Percentiles rank a stretch among this genome's conserved stretches.
These are phyloP conservation scores for Tympanopsis confertula DNA, from an alignment of 2,329 filamentous ascomycete species.

Conservation along the genomic window DNA sequence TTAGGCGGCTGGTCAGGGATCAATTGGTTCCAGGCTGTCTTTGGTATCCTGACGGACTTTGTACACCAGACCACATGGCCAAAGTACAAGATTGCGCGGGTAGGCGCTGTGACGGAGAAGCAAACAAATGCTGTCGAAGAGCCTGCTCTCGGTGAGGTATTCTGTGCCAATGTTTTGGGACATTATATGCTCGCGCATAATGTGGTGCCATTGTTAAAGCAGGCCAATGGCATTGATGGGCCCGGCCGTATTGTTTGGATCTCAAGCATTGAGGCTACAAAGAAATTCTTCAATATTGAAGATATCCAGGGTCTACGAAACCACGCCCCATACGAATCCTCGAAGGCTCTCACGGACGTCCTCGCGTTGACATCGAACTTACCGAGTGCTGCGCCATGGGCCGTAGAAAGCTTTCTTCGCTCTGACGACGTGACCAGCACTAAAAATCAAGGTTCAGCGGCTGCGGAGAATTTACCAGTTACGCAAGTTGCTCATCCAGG, in stretches of 20 bases:
- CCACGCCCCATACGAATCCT: neutral
- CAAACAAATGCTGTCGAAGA: neutral
- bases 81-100: neutral
- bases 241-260: neutral
- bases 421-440: neutral
- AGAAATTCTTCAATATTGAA: neutral
- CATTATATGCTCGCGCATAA: slow-evolving; percentile 1
- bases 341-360: neutral
- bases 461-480: neutral
- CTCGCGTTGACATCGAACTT: neutral
- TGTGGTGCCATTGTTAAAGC: neutral
- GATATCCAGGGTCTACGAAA: neutral
- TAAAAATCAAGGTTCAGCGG: neutral
- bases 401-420: neutral
- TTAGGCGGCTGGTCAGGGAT: slow-evolving; percentile 78
- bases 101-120: neutral
- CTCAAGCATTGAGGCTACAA: neutral
- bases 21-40: slow-evolving; percentile 49
- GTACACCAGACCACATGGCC: neutral
- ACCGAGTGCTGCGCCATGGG: neutral
- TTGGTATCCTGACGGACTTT: neutral
- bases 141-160: neutral
- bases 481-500: neutral
- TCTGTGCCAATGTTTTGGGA: neutral
- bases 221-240: neutral